Evolutionary conservation across 495 filamentous ascomycete genomes (phyloP).

Genomic region (Talaromyces nanjingensis): DNA sequence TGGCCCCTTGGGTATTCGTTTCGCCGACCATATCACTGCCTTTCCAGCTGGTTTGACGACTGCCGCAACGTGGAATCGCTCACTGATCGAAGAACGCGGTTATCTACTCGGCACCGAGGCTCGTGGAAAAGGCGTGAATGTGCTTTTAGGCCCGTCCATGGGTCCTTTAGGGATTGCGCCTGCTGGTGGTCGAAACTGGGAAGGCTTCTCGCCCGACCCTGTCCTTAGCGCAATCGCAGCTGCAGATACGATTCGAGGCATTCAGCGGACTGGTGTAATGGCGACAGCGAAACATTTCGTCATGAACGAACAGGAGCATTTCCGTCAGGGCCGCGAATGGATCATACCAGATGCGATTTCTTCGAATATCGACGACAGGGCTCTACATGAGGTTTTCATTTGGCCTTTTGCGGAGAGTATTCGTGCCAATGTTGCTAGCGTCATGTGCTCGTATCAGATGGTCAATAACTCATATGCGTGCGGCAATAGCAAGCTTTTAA

Average conservation of each 20-base stretch:
- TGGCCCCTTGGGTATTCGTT: slow-evolving; percentile 76
- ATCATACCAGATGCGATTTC: slow-evolving; percentile 65
- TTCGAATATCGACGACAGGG: slow-evolving; percentile 75
- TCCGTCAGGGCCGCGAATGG: slow-evolving; percentile 70
- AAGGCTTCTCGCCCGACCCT: slow-evolving; percentile 75
- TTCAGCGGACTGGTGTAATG: slow-evolving; percentile 74
- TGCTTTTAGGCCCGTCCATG: slow-evolving; percentile 70
- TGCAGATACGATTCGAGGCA: slow-evolving; percentile 65
- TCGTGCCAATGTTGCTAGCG: slow-evolving; percentile 74
- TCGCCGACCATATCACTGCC: slow-evolving; percentile 67
- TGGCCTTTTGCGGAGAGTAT: slow-evolving; percentile 90
- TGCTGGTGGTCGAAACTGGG: slow-evolving; percentile 87
- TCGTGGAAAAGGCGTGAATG: slow-evolving; percentile 63
- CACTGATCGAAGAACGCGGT: slow-evolving; percentile 68
- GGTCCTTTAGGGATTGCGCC: slow-evolving; percentile 76
- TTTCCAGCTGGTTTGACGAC: slow-evolving; percentile 82
- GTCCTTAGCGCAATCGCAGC: slow-evolving; percentile 64
- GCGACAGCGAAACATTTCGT: slow-evolving; percentile 80
- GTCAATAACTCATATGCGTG: slow-evolving; percentile 90
- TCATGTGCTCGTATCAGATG: slow-evolving; percentile 89
- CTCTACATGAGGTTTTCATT: slow-evolving; percentile 76
- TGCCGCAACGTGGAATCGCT: slow-evolving; percentile 80
- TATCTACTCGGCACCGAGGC: slow-evolving; percentile 63
- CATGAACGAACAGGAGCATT: slow-evolving; percentile 86
- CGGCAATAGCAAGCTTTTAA: slow-evolving; percentile 85